Percentiles rank a stretch among this genome's conserved stretches.
Evolutionary conservation across 2,329 filamentous ascomycete genomes (phyloP).

Genomic region (Paraphoma sp.): DNA sequence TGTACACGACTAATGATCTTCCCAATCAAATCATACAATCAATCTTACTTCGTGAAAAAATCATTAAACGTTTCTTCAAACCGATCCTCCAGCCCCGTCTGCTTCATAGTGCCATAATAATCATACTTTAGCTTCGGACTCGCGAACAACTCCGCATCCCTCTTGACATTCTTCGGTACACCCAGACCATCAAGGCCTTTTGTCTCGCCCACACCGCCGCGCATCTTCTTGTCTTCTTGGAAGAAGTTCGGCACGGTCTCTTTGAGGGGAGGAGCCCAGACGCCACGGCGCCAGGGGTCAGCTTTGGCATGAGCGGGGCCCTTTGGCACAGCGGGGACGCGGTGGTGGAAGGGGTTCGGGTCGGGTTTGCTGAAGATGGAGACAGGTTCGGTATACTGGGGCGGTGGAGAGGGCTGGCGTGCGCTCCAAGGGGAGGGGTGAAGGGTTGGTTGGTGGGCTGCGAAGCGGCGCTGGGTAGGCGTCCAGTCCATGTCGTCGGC

Average conservation of each 20-base stretch:
- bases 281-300: slow-evolving; percentile 62
- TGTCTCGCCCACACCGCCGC: slow-evolving; percentile 15
- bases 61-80: slow-evolving; percentile 43
- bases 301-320: slow-evolving; percentile 68
- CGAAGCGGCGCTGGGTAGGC: slow-evolving; percentile 56
- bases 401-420: slow-evolving; percentile 12
- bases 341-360: slow-evolving; percentile 70
- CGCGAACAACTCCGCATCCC: slow-evolving; percentile 38
- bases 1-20: background rate
- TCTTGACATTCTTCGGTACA: slow-evolving; percentile 35
- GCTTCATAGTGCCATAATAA: slow-evolving; percentile 35
- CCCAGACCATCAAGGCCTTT: slow-evolving; percentile 29
- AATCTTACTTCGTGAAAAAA: slow-evolving; percentile 37
- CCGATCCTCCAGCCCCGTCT: slow-evolving; percentile 40
- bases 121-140: slow-evolving; percentile 44
- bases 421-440: slow-evolving; percentile 25
- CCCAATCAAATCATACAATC: background rate
- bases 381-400: slow-evolving; percentile 13
- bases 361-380: slow-evolving; percentile 40
- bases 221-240: slow-evolving; percentile 38
- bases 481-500: slow-evolving; percentile 77
- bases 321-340: slow-evolving; percentile 71
- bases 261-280: slow-evolving; percentile 58
- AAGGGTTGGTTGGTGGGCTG: slow-evolving; percentile 39
- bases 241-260: slow-evolving; percentile 63